Percentiles rank a stretch among this genome's conserved stretches.
Conservation (phyloP, 208 protist species). For the Zelonia costaricensis region DNA sequence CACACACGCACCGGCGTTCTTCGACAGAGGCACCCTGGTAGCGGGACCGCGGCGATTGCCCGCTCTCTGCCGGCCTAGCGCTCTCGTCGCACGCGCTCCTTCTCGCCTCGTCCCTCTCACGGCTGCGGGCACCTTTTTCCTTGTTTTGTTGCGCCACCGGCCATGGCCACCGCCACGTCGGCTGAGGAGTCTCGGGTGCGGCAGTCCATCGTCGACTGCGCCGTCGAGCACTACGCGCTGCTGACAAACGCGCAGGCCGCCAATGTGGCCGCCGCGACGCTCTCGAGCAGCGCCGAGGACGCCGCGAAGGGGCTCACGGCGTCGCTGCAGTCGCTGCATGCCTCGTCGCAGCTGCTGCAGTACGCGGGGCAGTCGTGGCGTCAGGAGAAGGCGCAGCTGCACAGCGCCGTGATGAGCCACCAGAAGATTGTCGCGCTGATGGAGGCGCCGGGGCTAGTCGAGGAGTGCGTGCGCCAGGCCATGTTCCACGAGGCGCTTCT, state of each 20-base stretch:
- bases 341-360: slow-evolving; percentile 42
- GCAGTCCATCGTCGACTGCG: slow-evolving; percentile 60
- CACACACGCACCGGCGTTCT: no score
- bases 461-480: slow-evolving; percentile 65
- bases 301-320: slow-evolving; percentile 42
- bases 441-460: slow-evolving; percentile 64
- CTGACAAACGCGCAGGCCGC: slow-evolving; percentile 54
- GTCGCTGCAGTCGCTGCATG: slow-evolving; percentile 54
- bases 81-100: no score
- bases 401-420: slow-evolving; percentile 51
- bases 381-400: slow-evolving; percentile 50
- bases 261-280: slow-evolving; percentile 39
- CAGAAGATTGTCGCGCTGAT: slow-evolving; percentile 70
- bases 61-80: no score
- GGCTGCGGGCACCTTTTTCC: no score
- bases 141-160: background rate
- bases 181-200: slow-evolving; percentile 51
- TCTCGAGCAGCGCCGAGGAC: slow-evolving; percentile 38
- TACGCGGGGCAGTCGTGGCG: slow-evolving; percentile 61
- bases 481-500: slow-evolving; percentile 85
- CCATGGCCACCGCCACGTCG: slow-evolving; percentile 8
- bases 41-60: no score
- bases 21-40: no score
- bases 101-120: no score
- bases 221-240: slow-evolving; percentile 68